A percentile compares a stretch with the other conserved stretches of the same genome.
phyloP scores from a whole-genome alignment of 352 stramenopile species.

The Aphanomyces astaci region DNA sequence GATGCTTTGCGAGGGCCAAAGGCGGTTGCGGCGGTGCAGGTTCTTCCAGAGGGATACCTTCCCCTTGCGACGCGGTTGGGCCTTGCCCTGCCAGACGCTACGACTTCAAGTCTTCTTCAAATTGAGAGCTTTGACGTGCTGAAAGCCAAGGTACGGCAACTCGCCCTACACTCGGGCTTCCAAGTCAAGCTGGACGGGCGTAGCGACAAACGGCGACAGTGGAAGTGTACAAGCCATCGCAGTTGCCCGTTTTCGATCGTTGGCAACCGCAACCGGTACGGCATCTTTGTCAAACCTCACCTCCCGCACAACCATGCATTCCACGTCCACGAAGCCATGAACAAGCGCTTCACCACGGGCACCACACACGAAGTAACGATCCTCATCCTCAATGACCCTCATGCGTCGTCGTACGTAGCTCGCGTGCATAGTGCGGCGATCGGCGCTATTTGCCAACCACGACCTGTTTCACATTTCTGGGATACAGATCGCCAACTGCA shows the following conservation, averaged over 20 bases:
- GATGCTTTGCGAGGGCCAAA: neutral
- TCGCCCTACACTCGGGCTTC: constrained; percentile 11
- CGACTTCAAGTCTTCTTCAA: neutral
- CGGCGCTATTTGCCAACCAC: constrained; percentile 10
- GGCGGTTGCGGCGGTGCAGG: neutral
- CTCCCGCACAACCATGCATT: constrained; percentile 17
- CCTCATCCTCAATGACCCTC: no score
- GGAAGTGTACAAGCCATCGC: constrained; percentile 12
- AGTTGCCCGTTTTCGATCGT: constrained; percentile 8
- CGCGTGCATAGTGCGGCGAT: constrained; percentile 9
- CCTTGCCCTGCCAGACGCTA: neutral
- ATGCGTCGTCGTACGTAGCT: neutral
- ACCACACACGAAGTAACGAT: constrained; percentile 13
- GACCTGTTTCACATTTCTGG: constrained; percentile 15
- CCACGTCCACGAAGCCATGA: constrained; percentile 18
- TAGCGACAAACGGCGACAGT: constrained; percentile 12
- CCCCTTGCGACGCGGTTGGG: neutral
- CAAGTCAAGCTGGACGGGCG: constrained; percentile 12
- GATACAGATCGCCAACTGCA: constrained; percentile 8
- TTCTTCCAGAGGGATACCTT: neutral
- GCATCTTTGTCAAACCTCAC: constrained; percentile 13
- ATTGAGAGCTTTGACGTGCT: constrained; percentile 4
- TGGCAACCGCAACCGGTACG: constrained; percentile 12
- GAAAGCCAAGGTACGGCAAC: constrained; percentile 9
- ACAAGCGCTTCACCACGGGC: constrained; percentile 19